Conservation (phyloP, 1,139 yeast species). For the Lodderomyces jiufengensis region DNA sequence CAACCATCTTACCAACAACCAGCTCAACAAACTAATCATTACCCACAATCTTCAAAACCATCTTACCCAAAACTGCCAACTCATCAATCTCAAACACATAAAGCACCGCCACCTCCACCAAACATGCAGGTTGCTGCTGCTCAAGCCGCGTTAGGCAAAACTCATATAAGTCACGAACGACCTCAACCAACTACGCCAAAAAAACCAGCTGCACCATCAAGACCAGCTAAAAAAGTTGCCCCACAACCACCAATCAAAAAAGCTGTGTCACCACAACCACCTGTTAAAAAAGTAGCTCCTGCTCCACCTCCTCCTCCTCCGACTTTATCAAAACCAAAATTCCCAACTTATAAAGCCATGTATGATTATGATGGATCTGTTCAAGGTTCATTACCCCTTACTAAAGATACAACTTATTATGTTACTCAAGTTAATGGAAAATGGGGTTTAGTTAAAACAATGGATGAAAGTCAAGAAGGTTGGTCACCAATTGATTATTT, state of each 20-base stretch:
- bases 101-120: conserved; percentile 16
- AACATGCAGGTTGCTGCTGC: conserved; percentile 16
- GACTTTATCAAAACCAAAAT: conserved; percentile 62
- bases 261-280: conserved; percentile 12
- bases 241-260: conserved; percentile 32
- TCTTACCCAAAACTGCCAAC: too few species aligned
- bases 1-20: conserved; percentile 8
- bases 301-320: conserved; percentile 57
- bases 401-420: conserved; percentile 70
- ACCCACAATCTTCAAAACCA: conserved; percentile 16
- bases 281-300: conserved; percentile 33
- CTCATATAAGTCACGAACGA: conserved; percentile 7
- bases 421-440: conserved; percentile 71
- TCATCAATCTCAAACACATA: conserved; percentile 14
- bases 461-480: conserved; percentile 79
- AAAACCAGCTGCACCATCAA: conserved; percentile 36
- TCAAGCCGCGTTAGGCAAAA: conserved; percentile 15
- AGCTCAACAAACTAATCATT: conserved; percentile 14
- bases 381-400: conserved; percentile 72
- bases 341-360: conserved; percentile 80
- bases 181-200: conserved; percentile 17
- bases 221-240: conserved; percentile 23
- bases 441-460: conserved; percentile 84
- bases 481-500: conserved; percentile 97
- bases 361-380: conserved; percentile 90